These are phyloP conservation scores for Mixia osmundae DNA, from an alignment of 1,284 basidiomycete genomes.

Conservation along the genomic window DNA sequence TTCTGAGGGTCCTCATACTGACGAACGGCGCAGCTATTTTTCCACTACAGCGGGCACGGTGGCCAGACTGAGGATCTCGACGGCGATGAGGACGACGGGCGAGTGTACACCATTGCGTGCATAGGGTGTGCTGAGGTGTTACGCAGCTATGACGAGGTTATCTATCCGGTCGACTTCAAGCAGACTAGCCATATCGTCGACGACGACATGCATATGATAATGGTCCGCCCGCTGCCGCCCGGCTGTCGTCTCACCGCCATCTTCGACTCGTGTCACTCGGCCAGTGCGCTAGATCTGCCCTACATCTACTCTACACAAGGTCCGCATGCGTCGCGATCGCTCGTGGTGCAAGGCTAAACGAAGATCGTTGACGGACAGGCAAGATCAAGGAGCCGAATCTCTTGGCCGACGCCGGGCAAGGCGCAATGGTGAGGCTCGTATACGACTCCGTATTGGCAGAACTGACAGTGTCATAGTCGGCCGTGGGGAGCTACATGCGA, in stretches of 20 bases:
- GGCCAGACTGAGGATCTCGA: slow-evolving; percentile 42
- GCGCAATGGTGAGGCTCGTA: slow-evolving; percentile 12
- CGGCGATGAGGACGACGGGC: slow-evolving; percentile 30
- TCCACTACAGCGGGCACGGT: slow-evolving; percentile 60
- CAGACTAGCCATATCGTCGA: slow-evolving; percentile 52
- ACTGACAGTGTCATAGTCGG: not conserved
- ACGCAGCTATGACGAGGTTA: slow-evolving; percentile 29
- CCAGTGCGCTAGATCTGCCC: slow-evolving; percentile 17
- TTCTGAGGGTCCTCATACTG: slow-evolving; percentile 35
- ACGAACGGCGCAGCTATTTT: slow-evolving; percentile 64
- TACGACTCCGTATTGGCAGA: too few relatives aligned
- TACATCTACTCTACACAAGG: slow-evolving; percentile 2
- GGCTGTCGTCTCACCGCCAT: slow-evolving; percentile 73
- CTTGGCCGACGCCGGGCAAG: slow-evolving; percentile 16
- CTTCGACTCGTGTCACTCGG: slow-evolving; percentile 36
- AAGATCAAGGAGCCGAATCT: slow-evolving; percentile 25
- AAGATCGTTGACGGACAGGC: slow-evolving; percentile 29
- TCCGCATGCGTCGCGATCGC: not conserved
- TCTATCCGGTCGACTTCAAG: slow-evolving; percentile 63
- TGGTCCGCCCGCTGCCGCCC: slow-evolving; percentile 35
- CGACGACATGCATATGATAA: slow-evolving; percentile 45
- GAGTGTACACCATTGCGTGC: slow-evolving; percentile 11
- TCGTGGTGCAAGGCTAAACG: slow-evolving; percentile 5
- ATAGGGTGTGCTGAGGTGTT: not conserved
- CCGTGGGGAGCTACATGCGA: too few relatives aligned